phyloP scores from a whole-genome alignment of 1,284 basidiomycete species.

The Athelia psychrophila region DNA sequence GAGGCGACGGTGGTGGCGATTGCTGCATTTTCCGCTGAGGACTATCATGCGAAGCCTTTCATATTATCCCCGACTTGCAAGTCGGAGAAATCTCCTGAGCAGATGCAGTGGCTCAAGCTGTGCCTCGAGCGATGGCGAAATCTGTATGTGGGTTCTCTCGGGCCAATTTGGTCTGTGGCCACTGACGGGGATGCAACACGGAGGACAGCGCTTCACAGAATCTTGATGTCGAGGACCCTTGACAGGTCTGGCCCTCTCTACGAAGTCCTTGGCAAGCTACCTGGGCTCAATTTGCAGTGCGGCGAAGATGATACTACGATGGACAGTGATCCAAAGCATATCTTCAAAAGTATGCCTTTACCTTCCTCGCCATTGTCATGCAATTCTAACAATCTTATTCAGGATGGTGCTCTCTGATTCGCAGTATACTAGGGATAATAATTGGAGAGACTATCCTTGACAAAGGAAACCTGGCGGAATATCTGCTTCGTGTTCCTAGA shows the following conservation, averaged over 20 bases:
- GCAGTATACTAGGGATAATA: too few relatives aligned
- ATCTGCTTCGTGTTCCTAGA: conserved; percentile 3
- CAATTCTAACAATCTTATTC: too few relatives aligned
- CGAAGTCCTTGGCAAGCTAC: conserved; percentile 4
- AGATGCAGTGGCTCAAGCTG: conserved; percentile 6
- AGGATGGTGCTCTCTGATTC: too few relatives aligned
- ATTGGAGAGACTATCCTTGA: too few relatives aligned
- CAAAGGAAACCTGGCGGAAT: conserved; percentile 10
- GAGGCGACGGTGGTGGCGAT: conserved; percentile 9
- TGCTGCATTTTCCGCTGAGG: conserved; percentile 2
- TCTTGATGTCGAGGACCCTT: conserved; percentile 7
- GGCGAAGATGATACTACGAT: conserved; percentile 7
- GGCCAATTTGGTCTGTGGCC: conserved; percentile 11
- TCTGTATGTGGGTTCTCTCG: background rate
- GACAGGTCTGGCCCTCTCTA: conserved; percentile 2
- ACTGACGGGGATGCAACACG: conserved; percentile 13
- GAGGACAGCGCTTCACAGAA: conserved; percentile 6
- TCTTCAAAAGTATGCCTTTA: conserved; percentile 15
- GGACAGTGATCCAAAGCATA: conserved; percentile 15
- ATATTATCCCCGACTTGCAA: conserved; percentile 10
- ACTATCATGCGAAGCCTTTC: conserved; percentile 8
- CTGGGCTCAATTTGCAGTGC: conserved; percentile 11
- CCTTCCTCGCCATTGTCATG: too few relatives aligned
- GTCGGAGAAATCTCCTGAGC: background rate
- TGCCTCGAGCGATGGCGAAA: conserved; percentile 1